phyloP scores from a whole-genome alignment of 805 yeast species.

The Vanderwaltozyma polyspora region DNA sequence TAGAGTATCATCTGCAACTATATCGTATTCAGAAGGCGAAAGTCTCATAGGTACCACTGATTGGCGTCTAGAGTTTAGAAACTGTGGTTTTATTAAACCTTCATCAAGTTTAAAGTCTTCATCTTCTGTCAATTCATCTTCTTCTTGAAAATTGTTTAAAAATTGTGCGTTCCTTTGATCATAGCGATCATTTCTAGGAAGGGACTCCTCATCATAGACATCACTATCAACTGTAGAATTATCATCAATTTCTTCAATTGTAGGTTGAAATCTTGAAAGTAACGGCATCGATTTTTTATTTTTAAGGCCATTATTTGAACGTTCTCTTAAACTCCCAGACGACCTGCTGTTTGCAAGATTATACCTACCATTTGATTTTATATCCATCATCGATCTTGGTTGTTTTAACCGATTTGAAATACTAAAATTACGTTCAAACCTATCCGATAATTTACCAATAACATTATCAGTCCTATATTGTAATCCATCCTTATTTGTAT shows the following conservation, averaged over 20 bases:
- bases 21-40: slow-evolving; percentile 21
- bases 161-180: not conserved
- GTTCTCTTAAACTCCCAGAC: slow-evolving; percentile 16
- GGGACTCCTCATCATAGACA: not conserved
- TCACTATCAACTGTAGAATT: no score
- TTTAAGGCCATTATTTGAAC: slow-evolving; percentile 11
- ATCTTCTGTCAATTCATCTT: slow-evolving; percentile 10
- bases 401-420: slow-evolving; percentile 12
- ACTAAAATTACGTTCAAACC: not conserved
- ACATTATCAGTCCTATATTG: not conserved
- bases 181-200: not conserved
- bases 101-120: slow-evolving; percentile 17
- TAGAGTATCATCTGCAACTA: slow-evolving; percentile 17
- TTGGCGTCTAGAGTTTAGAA: slow-evolving; percentile 4
- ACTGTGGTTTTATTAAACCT: slow-evolving; percentile 20
- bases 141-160: slow-evolving; percentile 2
- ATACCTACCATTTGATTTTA: slow-evolving; percentile 9
- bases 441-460: not conserved
- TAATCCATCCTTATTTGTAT: slow-evolving; percentile 1
- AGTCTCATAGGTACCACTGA: slow-evolving; percentile 8
- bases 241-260: not conserved
- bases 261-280: slow-evolving; percentile 2
- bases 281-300: slow-evolving; percentile 23
- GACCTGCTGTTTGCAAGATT: slow-evolving; percentile 20
- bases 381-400: slow-evolving; percentile 25